Evolutionary conservation across 2,329 filamentous ascomycete species (phyloP), one percentile per base, ranked within the genome.

Genomic region (Diaporthe eres): DNA sequence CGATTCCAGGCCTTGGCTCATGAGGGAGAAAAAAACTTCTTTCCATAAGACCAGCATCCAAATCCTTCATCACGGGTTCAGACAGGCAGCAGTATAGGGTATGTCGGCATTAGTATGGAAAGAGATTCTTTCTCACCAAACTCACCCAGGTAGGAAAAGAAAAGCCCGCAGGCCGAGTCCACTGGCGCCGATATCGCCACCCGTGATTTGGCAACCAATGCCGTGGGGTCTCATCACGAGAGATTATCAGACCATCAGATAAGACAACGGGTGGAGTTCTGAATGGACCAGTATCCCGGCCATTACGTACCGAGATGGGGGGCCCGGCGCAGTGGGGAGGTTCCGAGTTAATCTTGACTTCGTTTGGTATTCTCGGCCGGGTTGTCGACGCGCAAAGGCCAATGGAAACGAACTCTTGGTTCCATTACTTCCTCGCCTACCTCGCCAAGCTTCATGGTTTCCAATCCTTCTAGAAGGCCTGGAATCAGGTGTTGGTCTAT

Each of bases 281-380:
- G 57, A 25, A 61, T 42, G 57, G 34, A 13, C 34, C 22, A 9
- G 57, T 42, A 42, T 13, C 10, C 57, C 22, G 19, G 57, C 57
- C 57, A 61, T 61, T 61, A 61, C 57, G 57, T 61, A 61, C 57
- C 57, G 57, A 61, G 57, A 39, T 39, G 57, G 57, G 57, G 34
- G 34, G 12, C 10, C 57, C 57, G 34, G 57, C 15, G 34, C 22
- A 39, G 57, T 39, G 57, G 57, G 1, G 34, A 60, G 34, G 3
- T 39, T 9, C 57, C 34, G 57, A 39, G 57, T n/a, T 60, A 39
- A 60, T 60, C 57, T 60, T 60, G 57, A 39, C 57, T 37, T 60
- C 13, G 12, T n/a, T 60, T 39, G 57, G 57, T 60, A 25, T 34
- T 39, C 57, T 60, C 57, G 57, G 57, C 57, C 57, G 57, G 57